Percentiles rank a stretch among this genome's conserved stretches.
Conservation (phyloP, 2,329 filamentous ascomycete genomes). For the Mycosphaerella arachidis region DNA sequence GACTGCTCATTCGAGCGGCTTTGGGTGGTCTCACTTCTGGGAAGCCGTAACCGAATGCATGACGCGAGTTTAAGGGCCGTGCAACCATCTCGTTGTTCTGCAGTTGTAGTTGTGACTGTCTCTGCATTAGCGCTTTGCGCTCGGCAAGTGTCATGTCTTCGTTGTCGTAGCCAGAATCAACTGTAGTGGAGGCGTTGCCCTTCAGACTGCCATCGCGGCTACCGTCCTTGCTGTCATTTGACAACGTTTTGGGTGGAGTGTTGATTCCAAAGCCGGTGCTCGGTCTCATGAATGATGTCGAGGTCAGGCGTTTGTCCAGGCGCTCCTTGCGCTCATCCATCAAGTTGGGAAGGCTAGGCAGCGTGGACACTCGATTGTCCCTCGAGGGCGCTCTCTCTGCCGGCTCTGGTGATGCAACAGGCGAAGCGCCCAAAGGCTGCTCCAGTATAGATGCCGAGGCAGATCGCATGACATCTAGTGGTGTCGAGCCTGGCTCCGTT, state of each 20-base stretch:
- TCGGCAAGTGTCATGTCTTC: conserved; percentile 71
- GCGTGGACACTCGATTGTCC: background rate
- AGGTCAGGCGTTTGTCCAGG: conserved; percentile 40
- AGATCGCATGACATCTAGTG: background rate
- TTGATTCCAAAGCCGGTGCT: conserved; percentile 26
- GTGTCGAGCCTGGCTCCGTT: background rate
- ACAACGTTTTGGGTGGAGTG: conserved; percentile 12
- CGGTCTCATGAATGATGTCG: conserved; percentile 36
- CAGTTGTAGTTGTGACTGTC: conserved; percentile 8
- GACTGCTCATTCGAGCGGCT: conserved; percentile 9
- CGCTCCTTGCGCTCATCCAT: conserved; percentile 53
- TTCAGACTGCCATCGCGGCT: conserved; percentile 12
- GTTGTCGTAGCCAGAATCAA: conserved; percentile 37
- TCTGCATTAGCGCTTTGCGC: conserved; percentile 44
- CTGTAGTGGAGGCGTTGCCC: conserved; percentile 10
- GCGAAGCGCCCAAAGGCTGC: conserved; percentile 2
- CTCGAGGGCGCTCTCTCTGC: background rate
- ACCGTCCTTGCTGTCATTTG: conserved; percentile 4
- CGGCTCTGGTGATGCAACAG: background rate
- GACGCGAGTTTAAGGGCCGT: conserved; percentile 4
- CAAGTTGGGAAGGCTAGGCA: conserved; percentile 39
- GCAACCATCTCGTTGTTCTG: conserved; percentile 7
- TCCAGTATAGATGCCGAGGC: conserved; percentile 5
- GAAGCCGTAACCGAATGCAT: conserved; percentile 3
- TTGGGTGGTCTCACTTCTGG: conserved; percentile 2